phyloP scores from a whole-genome alignment of 352 stramenopile species.

The Albugo laibachii region DNA sequence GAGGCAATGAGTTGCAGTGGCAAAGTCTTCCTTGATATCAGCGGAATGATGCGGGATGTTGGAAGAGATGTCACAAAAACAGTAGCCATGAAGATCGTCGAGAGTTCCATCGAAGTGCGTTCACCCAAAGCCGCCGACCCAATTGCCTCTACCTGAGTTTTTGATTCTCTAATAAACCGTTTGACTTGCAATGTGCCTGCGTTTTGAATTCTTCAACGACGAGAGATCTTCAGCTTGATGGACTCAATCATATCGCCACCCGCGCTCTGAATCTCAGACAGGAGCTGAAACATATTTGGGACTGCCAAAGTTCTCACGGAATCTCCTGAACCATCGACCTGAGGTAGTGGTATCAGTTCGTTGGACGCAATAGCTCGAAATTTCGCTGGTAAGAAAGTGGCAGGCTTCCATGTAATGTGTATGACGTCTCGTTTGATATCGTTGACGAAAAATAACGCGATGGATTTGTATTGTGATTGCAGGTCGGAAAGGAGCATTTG shows the following conservation, averaged over 20 bases:
- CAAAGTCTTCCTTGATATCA: constrained; percentile 63
- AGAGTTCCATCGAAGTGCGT: constrained; percentile 9
- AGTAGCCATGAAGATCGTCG: constrained; percentile 54
- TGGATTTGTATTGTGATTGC: constrained; percentile 28
- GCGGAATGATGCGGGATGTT: constrained; percentile 48
- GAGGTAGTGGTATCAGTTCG: constrained; percentile 27
- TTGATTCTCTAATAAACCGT: no score
- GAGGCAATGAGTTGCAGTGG: constrained; percentile 54
- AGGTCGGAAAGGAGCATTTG: constrained; percentile 39
- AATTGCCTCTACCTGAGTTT: no score
- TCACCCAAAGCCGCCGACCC: no score
- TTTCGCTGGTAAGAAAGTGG: constrained; percentile 54
- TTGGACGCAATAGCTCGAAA: constrained; percentile 63
- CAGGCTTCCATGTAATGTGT: constrained; percentile 58
- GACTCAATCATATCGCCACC: constrained; percentile 35
- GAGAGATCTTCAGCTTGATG: constrained; percentile 33
- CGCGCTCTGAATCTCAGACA: constrained; percentile 52
- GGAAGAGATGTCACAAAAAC: constrained; percentile 52
- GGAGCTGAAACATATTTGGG: constrained; percentile 57
- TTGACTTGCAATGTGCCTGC: not conserved
- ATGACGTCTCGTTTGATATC: constrained; percentile 38
- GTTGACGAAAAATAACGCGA: constrained; percentile 69
- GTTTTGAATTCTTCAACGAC: not conserved
- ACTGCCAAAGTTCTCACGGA: constrained; percentile 12
- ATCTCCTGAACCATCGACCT: constrained; percentile 1